Percentiles rank a stretch among this genome's conserved stretches.
Conservation (phyloP, 331 rosid species). For the Malus hybrid region DNA sequence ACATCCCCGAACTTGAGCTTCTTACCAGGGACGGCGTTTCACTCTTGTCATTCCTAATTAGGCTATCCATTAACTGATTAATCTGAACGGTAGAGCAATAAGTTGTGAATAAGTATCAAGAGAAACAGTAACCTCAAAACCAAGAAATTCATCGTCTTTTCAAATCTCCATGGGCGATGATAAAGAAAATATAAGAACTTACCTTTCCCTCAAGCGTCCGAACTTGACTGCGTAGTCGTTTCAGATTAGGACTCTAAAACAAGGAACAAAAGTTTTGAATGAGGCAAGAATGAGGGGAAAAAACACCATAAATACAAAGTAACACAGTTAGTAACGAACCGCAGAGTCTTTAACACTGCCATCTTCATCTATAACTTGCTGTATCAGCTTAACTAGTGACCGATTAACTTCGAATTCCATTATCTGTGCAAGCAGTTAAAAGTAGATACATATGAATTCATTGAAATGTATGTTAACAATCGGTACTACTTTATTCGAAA, state of each 20-base stretch:
- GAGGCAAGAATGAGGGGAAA: background rate
- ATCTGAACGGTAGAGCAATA: slow-evolving; percentile 44
- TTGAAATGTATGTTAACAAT: slow-evolving; percentile 1
- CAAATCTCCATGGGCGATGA: background rate
- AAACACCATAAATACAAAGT: background rate
- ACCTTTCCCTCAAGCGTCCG: slow-evolving; percentile 74
- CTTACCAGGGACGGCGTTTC: slow-evolving; percentile 62
- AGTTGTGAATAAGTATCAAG: background rate
- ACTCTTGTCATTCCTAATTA: slow-evolving; percentile 54
- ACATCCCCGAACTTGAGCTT: slow-evolving; percentile 16
- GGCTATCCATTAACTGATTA: slow-evolving; percentile 60
- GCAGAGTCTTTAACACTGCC: slow-evolving; percentile 90
- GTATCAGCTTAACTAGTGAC: slow-evolving; percentile 63
- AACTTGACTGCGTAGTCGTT: slow-evolving; percentile 61
- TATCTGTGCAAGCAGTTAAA: slow-evolving; percentile 47
- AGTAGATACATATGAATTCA: slow-evolving; percentile 1
- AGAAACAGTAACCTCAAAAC: background rate
- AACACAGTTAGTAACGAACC: slow-evolving; percentile 44
- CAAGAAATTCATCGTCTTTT: background rate
- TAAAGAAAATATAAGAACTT: background rate
- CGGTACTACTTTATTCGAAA: slow-evolving; percentile 1
- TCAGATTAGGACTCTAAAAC: slow-evolving; percentile 61
- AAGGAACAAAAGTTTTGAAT: slow-evolving; percentile 4
- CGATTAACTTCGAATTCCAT: slow-evolving; percentile 53
- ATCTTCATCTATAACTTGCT: slow-evolving; percentile 72